phyloP scores from a whole-genome alignment of 2,329 filamentous ascomycete species.

The Botrytis squamosa region DNA sequence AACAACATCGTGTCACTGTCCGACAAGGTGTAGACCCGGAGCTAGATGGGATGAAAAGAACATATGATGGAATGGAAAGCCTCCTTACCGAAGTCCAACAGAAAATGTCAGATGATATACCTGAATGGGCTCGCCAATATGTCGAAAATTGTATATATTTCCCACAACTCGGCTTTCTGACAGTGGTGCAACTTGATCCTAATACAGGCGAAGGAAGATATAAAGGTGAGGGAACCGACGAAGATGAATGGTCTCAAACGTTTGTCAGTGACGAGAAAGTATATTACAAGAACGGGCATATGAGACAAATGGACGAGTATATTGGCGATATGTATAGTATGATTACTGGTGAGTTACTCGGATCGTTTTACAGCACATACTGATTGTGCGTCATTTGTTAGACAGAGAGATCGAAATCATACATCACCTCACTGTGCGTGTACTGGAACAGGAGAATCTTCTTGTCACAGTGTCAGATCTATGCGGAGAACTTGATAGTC shows the following conservation, averaged over 20 bases:
- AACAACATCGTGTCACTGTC: conserved; percentile 71
- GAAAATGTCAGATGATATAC: conserved; percentile 61
- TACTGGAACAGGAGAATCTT: conserved; percentile 67
- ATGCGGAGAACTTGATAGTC: conserved; percentile 82
- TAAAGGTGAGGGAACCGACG: conserved; percentile 55
- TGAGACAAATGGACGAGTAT: conserved; percentile 75
- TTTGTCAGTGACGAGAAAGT: conserved; percentile 69
- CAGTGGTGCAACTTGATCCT: conserved; percentile 65
- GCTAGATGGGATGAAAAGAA: conserved; percentile 75
- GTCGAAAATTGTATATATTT: conserved; percentile 81
- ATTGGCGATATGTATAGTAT: conserved; percentile 82
- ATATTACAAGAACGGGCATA: conserved; percentile 84
- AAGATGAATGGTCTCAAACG: conserved; percentile 71
- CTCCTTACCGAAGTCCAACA: conserved; percentile 68
- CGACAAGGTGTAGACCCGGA: conserved; percentile 67
- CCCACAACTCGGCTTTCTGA: conserved; percentile 87
- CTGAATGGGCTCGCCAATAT: conserved; percentile 54
- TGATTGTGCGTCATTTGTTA: conserved; percentile 36
- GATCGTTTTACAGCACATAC: not conserved
- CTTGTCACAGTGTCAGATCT: conserved; percentile 71
- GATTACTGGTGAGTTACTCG: conserved; percentile 64
- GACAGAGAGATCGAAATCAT: conserved; percentile 89
- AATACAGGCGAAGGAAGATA: conserved; percentile 59
- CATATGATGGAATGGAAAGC: conserved; percentile 73
- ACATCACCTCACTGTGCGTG: conserved; percentile 67